Percentiles rank a stretch among this genome's conserved stretches.
phyloP scores from a whole-genome alignment of 352 stramenopile species.

The Globisporangium okanoganense region DNA sequence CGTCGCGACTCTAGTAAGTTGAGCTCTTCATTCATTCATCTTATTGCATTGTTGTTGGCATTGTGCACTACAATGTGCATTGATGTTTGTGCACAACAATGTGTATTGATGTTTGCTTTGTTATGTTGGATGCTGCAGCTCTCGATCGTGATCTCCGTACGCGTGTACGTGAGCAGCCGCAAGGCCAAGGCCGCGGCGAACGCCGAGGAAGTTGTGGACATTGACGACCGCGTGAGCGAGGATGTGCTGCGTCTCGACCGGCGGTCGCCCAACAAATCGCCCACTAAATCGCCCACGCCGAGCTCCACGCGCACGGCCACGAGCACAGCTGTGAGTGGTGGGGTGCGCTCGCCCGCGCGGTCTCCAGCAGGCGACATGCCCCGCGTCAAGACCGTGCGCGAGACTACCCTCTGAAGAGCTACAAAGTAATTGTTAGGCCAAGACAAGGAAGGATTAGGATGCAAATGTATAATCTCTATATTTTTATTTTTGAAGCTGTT shows the following conservation, averaged over 20 bases:
- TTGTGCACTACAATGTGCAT: not conserved
- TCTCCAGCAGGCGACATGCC: not conserved
- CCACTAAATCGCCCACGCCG: slow-evolving; percentile 4
- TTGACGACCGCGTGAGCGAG: slow-evolving; percentile 15
- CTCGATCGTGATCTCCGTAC: slow-evolving; percentile 51
- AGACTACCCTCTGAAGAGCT: slow-evolving; percentile 13
- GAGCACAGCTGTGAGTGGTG: not conserved
- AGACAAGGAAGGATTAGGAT: not conserved
- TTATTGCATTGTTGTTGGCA: not conserved
- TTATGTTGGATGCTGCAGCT: slow-evolving; percentile 22
- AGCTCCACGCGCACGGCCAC: slow-evolving; percentile 3
- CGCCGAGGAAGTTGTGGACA: slow-evolving; percentile 4
- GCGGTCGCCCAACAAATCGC: slow-evolving; percentile 8
- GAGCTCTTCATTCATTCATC: not conserved
- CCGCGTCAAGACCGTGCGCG: slow-evolving; percentile 10
- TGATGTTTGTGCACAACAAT: not conserved
- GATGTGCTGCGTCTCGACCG: slow-evolving; percentile 14
- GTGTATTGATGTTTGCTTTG: not conserved
- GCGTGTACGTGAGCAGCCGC: slow-evolving; percentile 36
- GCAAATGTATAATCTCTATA: not conserved
- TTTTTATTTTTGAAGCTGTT: not conserved
- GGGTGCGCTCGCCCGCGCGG: not conserved
- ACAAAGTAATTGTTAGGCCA: not conserved
- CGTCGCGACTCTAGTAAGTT: slow-evolving; percentile 42
- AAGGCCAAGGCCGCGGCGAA: slow-evolving; percentile 15